Conservation (phyloP, 495 filamentous ascomycete species). For the Penicillium waksmanii region DNA sequence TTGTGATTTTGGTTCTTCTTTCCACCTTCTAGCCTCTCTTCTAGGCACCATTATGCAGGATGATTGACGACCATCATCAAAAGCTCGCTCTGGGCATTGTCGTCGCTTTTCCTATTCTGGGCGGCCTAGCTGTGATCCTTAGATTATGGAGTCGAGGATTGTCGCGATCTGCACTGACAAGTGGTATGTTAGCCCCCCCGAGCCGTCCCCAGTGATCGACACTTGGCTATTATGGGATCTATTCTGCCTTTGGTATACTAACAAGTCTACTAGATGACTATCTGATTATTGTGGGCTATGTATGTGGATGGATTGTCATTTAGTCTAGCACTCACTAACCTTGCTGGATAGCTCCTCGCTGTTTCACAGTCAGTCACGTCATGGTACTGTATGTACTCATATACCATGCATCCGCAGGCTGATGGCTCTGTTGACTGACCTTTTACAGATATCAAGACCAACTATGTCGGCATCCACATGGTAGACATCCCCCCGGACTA, state of each 20-base stretch:
- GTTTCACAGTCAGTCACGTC: slow-evolving; percentile 30
- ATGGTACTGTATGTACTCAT: slow-evolving; percentile 34
- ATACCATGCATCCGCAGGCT: background rate
- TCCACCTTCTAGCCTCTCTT: background rate
- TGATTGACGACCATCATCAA: slow-evolving; percentile 37
- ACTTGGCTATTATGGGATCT: background rate
- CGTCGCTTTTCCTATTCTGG: slow-evolving; percentile 50
- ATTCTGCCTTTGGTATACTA: slow-evolving; percentile 5
- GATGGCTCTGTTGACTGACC: background rate
- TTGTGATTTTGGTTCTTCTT: background rate
- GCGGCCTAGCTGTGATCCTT: slow-evolving; percentile 45
- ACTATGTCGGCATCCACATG: slow-evolving; percentile 53
- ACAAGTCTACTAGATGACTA: slow-evolving; percentile 27
- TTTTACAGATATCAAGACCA: slow-evolving; percentile 54
- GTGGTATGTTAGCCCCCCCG: slow-evolving; percentile 22
- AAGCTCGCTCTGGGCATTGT: slow-evolving; percentile 48
- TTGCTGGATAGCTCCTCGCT: slow-evolving; percentile 25
- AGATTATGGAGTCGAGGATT: slow-evolving; percentile 50
- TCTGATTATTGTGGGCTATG: slow-evolving; percentile 29
- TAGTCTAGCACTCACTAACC: background rate
- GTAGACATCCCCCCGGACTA: slow-evolving; percentile 44
- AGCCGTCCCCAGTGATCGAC: slow-evolving; percentile 17
- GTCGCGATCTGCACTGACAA: slow-evolving; percentile 31
- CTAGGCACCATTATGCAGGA: background rate
- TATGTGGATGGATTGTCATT: slow-evolving; percentile 7